Evolutionary conservation across 805 yeast genomes (phyloP), one percentile per base, ranked within the genome.

Genomic region (Wickerhamomyces mucosus): DNA sequence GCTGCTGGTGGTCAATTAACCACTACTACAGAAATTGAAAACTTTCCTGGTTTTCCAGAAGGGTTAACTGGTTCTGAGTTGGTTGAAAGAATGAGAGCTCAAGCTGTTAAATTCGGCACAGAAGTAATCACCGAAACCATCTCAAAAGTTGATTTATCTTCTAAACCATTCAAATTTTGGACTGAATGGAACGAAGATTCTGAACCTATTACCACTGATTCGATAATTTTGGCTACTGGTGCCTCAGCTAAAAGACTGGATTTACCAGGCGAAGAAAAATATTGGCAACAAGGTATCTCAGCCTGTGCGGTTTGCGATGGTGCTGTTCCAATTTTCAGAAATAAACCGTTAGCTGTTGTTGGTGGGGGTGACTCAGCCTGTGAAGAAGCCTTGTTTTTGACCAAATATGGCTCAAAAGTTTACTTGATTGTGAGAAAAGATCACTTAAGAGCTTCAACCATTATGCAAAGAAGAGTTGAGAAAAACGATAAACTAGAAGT

Each of bases 271-370:
- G 98, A 92, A 67, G 97, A 92, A 45, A 71, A 72, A 21, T 92
- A 92, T 74, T 92, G 99, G 99, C 99, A 92, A 69, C 81, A 80
- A 58, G 99, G 99, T 60, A 92, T 92, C 46, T 83, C 95, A 46
- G 99, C 99, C 13, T 92, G 99, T 69, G 99, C 99, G 25, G 98
- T 92, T 40, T 92, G 99, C 66, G 99, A 92, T 58, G 99, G 99
- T 62, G 99, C 99, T 21, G 94, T 92, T 30, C 99, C 99, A 48
- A 88, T 92, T 49, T 92, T 92, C 69, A 83, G 97, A 71, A 82
- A 92, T 70, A 82, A 86, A 63, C 97, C 98, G 24, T 73, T 92
- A 56, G 97, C 96, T 17, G 99, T 92, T 36, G 68, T 92, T 46
- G 99, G 99, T 38, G 99, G 99, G 46, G 99, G 99, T 59, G 99